Base-by-base conservation (phyloP, 345 rosid genomes). In the Hibiscus mutabilis region DNA sequence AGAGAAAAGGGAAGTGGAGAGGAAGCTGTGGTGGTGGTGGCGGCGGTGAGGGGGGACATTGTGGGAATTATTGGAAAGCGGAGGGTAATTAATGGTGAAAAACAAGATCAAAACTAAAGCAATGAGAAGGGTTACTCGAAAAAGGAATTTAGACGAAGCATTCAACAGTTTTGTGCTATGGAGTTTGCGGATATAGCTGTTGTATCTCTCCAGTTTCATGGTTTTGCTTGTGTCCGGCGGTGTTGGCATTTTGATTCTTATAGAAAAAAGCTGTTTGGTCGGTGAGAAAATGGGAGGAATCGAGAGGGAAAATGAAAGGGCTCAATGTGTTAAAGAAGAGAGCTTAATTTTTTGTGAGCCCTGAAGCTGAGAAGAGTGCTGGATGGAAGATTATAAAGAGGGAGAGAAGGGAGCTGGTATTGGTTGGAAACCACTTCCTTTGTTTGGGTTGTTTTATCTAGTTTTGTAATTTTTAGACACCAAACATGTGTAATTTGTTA, bases 141-240 rank as follows among this genome's bases (percentile, higher is more conserved):
- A 88, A n/a, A 94, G 86, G 18, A 91, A 82, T 61, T 94, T 94
- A 1, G 97, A 94, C 4, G 98, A 94, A 0, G 96, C 91, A 42
- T 87, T 91, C 3, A 94, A 75, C 66, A 87, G 72, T 76, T 86
- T 91, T 9, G 97, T 90, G 74, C 86, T 86, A 70, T 89, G 91
- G 27, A 94, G 79, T 57, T 82, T 79, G 2, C 96, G 86, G 75
- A 94, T 64, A 73, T 94, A 94, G 77, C 93, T 94, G 76, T 94
- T 87, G 88, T 94, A 94, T 33, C 98, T 84, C 79, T 94, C 98
- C 6, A 91, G 74, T 84, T 94, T 94, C 13, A 88, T 77, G 66
- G 95, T 91, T 77, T 94, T 94, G 87, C 97, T 84, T 15, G 92
- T 87, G 79, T 91, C 97, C 0, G 52, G 52, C 3, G 52, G 16